A percentile compares a stretch with the other conserved stretches of the same genome.
Evolutionary conservation across 768 basidiomycete genomes (phyloP).

Genomic region (Pisolithus marmoratus): DNA sequence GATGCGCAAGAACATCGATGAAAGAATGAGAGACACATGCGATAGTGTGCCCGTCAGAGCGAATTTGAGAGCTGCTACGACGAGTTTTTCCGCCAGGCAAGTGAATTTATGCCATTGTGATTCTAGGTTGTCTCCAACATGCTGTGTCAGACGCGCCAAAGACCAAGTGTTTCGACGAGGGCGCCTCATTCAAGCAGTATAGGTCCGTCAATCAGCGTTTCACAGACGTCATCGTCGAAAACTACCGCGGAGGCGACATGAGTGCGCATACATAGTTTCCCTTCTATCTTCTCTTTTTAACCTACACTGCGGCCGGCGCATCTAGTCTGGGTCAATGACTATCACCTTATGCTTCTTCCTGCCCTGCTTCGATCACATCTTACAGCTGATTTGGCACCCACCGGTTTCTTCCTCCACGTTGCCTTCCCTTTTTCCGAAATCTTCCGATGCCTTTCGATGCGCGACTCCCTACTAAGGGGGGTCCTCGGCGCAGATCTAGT

Average conservation of each 20-base stretch:
- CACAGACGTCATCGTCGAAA: slow-evolving; percentile 73
- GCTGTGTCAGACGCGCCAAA: slow-evolving; percentile 87
- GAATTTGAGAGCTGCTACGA: too few relatives aligned
- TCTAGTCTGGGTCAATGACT: slow-evolving; percentile 93
- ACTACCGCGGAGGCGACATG: slow-evolving; percentile 86
- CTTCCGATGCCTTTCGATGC: slow-evolving; percentile 83
- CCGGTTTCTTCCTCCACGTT: too few relatives aligned
- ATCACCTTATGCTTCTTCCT: slow-evolving; percentile 93
- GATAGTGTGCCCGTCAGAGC: too few relatives aligned
- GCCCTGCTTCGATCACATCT: too few relatives aligned
- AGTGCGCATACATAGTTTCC: slow-evolving; percentile 27
- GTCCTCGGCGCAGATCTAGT: slow-evolving; percentile 92
- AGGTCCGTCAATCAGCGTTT: slow-evolving; percentile 87
- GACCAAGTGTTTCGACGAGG: slow-evolving; percentile 66
- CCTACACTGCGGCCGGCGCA: background rate
- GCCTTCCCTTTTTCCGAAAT: too few relatives aligned
- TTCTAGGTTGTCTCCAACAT: too few relatives aligned
- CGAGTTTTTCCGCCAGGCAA: slow-evolving; percentile 78
- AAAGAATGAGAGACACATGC: slow-evolving; percentile 36
- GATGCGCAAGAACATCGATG: slow-evolving; percentile 51
- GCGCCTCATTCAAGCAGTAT: slow-evolving; percentile 87
- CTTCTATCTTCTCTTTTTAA: background rate
- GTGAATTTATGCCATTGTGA: slow-evolving; percentile 25
- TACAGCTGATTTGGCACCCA: too few relatives aligned
- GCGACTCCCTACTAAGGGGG: slow-evolving; percentile 76